Evolutionary conservation across 2,329 filamentous ascomycete genomes (phyloP), one percentile per base, ranked within the genome.

Genomic region (Paecilomyces variotii): DNA sequence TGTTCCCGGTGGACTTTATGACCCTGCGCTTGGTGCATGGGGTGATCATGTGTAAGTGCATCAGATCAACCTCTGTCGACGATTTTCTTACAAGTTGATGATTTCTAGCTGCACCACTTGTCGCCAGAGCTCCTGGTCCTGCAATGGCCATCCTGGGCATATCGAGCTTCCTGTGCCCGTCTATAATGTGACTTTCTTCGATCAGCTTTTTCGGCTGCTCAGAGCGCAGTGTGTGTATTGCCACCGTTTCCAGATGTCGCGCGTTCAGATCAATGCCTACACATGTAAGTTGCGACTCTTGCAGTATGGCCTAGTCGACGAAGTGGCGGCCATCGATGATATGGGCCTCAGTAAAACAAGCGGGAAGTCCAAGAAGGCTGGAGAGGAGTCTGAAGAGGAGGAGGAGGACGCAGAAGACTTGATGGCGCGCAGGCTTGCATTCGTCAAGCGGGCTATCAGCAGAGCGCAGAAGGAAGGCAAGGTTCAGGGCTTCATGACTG

Each of bases 171-270:
- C 94, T 12, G 88, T 92, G 11, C 90, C 90, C 53, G 90, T 97
- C 56, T 99, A 97, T 73, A 93, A 99, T 74, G 90, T 93, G n/a
- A 89, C 91, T 1, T 97, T 97, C 70, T 88, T 99, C 80, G 92
- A 97, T 71, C 92, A 97, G 73, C 84, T 92, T 56, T 84, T 95
- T 63, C 87, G 90, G 52, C 80, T 99, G 53, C 82, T 99, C 24
- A 87, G 91, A 66, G 88, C 90, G 57, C 89, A 93, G 74, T 99
- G 94, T 73, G 83, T 88, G 60, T 97, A 96, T 78, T 99, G 95
- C 76, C 88, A 92, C 70, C 86, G 87, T 59, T 86, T 99, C 65
- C 90, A 89, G 70, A 82, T 97, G 72, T 81, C 87, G n/a, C 84
- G 87, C 54, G 83, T 86, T 56, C 84, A 90, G 61, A 80, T 96